Percentiles rank a stretch among this genome's conserved stretches.
Evolutionary conservation across 192 early-diverging fungal species (phyloP).

Genomic region (Coemansia sp.): DNA sequence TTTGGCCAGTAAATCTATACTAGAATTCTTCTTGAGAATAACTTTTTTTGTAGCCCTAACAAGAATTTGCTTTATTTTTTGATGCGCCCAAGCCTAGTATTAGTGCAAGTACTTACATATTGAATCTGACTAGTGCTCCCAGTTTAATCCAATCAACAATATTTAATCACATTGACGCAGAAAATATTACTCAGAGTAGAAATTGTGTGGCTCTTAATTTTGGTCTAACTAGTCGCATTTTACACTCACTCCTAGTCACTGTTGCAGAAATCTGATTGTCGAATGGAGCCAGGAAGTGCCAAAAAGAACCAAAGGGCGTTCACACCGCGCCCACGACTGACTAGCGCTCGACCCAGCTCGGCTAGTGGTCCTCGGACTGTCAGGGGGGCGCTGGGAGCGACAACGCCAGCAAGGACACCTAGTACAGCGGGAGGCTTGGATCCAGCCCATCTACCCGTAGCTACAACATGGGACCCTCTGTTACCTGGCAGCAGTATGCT

Average conservation of each 20-base stretch:
- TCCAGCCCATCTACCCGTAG: constrained; percentile 1
- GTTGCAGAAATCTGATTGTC: neutral
- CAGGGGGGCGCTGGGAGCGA: neutral
- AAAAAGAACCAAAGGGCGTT: constrained; percentile 14
- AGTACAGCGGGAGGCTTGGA: neutral
- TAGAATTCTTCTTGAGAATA: too few species aligned
- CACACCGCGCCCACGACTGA: constrained; percentile 16
- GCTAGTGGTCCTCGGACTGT: neutral
- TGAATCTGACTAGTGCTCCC: too few species aligned
- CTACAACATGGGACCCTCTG: constrained; percentile 19
- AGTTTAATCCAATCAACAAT: neutral
- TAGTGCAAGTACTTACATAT: too few species aligned
- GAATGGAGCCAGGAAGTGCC: neutral
- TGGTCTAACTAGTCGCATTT: neutral
- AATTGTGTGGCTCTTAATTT: neutral
- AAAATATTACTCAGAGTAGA: neutral
- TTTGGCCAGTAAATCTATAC: too few species aligned
- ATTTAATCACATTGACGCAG: neutral
- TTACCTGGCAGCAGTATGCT: neutral
- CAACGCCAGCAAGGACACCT: constrained; percentile 1
- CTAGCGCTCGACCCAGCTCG: constrained; percentile 3
- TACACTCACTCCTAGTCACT: neutral
- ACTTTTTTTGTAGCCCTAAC: too few species aligned
- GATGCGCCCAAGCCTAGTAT: too few species aligned
- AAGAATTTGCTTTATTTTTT: too few species aligned